phyloP scores from a whole-genome alignment of 1,284 basidiomycete genomes.

The Malassezia arunalokei region DNA sequence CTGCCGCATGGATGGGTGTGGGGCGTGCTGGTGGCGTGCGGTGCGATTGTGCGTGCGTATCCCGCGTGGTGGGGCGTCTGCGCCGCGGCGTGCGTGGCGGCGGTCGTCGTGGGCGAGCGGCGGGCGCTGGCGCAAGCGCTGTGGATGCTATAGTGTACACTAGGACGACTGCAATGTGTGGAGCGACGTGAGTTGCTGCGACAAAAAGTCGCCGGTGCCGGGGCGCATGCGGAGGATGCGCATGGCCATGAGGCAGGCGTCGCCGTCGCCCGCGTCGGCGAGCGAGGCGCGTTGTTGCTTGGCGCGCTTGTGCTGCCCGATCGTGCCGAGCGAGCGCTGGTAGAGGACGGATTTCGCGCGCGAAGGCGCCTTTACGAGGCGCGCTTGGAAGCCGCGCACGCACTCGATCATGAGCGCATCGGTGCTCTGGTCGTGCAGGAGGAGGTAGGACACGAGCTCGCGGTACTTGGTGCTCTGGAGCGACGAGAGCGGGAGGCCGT shows the following conservation, averaged over 20 bases:
- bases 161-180: constrained; percentile 17
- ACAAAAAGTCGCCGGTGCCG: constrained; percentile 33
- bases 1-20: not conserved
- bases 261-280: constrained; percentile 45
- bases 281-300: constrained; percentile 52
- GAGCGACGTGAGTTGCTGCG: constrained; percentile 35
- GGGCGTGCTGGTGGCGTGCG: not conserved
- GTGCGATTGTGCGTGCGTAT: not conserved
- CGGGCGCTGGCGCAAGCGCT: not conserved
- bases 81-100: not conserved
- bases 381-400: constrained; percentile 69
- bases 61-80: not conserved
- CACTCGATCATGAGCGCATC: constrained; percentile 60
- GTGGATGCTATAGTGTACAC: not conserved
- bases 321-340: constrained; percentile 78
- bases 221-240: constrained; percentile 34
- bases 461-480: constrained; percentile 95
- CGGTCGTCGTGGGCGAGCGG: not conserved
- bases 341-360: constrained; percentile 58
- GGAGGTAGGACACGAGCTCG: constrained; percentile 48
- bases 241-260: constrained; percentile 25
- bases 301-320: constrained; percentile 82
- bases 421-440: constrained; percentile 38
- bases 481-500: constrained; percentile 60
- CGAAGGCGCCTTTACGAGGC: constrained; percentile 46